Conservation (phyloP, 176 grass and related monocot genomes). For the Thalia dealbata region DNA sequence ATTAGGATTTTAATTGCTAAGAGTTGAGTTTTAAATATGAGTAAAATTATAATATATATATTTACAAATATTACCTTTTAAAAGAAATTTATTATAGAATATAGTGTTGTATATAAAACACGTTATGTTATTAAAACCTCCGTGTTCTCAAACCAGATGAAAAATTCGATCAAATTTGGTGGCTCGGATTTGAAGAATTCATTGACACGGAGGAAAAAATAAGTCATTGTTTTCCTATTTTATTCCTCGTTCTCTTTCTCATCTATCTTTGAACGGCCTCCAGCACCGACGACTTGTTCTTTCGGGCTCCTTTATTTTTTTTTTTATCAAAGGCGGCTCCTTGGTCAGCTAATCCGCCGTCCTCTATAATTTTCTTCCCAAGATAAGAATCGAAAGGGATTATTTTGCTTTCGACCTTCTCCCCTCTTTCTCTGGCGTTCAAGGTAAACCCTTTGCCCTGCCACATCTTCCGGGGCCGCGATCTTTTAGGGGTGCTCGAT, state of each 20-base stretch:
- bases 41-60: too few species aligned
- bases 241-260: not conserved
- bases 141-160: too few species aligned
- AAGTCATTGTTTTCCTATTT: not conserved
- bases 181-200: not conserved
- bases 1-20: too few species aligned
- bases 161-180: constrained; percentile 15
- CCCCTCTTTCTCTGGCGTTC: not conserved
- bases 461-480: not conserved
- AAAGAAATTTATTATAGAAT: too few species aligned
- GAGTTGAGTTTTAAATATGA: too few species aligned
- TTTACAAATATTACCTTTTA: too few species aligned
- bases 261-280: not conserved
- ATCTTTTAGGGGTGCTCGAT: not conserved
- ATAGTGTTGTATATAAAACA: too few species aligned
- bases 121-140: too few species aligned
- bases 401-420: not conserved
- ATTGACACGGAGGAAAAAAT: not conserved
- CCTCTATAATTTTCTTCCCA: not conserved
- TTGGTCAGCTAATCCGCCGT: not conserved
- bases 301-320: not conserved
- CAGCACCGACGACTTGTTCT: not conserved
- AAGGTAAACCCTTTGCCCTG: not conserved
- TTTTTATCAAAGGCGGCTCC: not conserved
- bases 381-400: not conserved